Percentiles rank a stretch among this genome's conserved stretches.
Evolutionary conservation across 2,329 filamentous ascomycete species (phyloP).

Genomic region (Pestalotiopsis sp.): DNA sequence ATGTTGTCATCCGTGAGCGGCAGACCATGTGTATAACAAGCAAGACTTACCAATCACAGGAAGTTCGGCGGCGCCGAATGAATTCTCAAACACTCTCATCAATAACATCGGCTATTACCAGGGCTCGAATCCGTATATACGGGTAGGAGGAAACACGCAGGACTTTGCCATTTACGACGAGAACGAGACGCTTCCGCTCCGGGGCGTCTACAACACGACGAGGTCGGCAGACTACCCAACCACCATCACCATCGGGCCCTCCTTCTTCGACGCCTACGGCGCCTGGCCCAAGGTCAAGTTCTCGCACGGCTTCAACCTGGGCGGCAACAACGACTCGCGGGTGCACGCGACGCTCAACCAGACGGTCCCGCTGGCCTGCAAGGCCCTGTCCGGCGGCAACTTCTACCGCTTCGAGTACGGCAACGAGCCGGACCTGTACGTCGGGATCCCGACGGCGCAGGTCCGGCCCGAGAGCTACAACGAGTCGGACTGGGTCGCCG

Average conservation of each 20-base stretch:
- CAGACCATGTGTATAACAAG: background rate
- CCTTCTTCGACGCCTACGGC: conserved; percentile 63
- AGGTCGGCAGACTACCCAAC: conserved; percentile 60
- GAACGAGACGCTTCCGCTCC: conserved; percentile 47
- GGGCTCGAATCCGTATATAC: conserved; percentile 59
- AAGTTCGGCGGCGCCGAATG: conserved; percentile 51
- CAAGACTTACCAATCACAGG: conserved; percentile 21
- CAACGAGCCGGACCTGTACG: conserved; percentile 64
- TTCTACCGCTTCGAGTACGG: conserved; percentile 63
- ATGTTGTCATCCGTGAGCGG: background rate
- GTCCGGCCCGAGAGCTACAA: conserved; percentile 54
- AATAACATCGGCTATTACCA: conserved; percentile 54
- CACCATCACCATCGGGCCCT: conserved; percentile 59
- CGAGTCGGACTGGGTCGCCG: conserved; percentile 53
- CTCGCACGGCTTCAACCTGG: conserved; percentile 63
- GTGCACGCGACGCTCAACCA: conserved; percentile 49
- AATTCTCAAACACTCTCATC: conserved; percentile 60
- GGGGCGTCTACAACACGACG: conserved; percentile 50
- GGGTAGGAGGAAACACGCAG: conserved; percentile 68
- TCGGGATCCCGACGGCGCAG: conserved; percentile 49
- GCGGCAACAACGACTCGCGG: conserved; percentile 49
- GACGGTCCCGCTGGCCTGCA: conserved; percentile 58
- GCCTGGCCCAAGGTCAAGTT: conserved; percentile 57
- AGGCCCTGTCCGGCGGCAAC: conserved; percentile 49
- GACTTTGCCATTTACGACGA: conserved; percentile 63